Conservation (phyloP, 176 grass and related monocot genomes). For the Areca catechu region DNA sequence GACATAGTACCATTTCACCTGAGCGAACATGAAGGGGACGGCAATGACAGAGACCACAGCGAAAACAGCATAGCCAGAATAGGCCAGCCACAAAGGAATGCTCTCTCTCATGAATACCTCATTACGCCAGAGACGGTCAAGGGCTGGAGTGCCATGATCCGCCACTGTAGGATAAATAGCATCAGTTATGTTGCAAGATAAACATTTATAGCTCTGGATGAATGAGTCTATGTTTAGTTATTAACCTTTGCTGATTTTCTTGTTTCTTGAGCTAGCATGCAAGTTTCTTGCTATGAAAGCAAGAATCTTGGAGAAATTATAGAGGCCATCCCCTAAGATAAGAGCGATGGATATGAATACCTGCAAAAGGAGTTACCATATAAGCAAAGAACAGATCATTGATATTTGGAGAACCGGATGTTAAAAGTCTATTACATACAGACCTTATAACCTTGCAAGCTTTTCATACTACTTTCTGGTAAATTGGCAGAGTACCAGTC, state of each 20-base stretch:
- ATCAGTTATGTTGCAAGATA: not conserved
- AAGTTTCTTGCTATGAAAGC: conserved; percentile 49
- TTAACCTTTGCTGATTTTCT: conserved; percentile 62
- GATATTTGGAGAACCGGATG: not conserved
- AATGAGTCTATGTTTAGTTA: no score
- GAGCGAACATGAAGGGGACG: conserved; percentile 78
- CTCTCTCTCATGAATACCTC: conserved; percentile 63
- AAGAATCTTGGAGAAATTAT: conserved; percentile 86
- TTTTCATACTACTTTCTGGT: conserved; percentile 83
- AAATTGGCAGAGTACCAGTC: conserved; percentile 69
- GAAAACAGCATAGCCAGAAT: conserved; percentile 44
- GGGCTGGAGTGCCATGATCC: conserved; percentile 40
- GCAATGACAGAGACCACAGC: conserved; percentile 35
- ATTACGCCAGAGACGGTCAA: conserved; percentile 51
- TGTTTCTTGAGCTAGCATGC: conserved; percentile 36
- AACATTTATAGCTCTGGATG: no score
- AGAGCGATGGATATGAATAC: conserved; percentile 93
- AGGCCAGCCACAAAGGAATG: conserved; percentile 64
- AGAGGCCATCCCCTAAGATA: conserved; percentile 84
- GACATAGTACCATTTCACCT: conserved; percentile 95
- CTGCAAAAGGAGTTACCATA: conserved; percentile 21
- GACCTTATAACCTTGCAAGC: conserved; percentile 97
- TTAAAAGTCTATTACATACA: conserved; percentile 9
- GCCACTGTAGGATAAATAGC: conserved; percentile 10
- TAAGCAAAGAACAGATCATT: no score